Evolutionary conservation across 148 eudicot species (phyloP).

Genomic region (Fallopia convolvulus): DNA sequence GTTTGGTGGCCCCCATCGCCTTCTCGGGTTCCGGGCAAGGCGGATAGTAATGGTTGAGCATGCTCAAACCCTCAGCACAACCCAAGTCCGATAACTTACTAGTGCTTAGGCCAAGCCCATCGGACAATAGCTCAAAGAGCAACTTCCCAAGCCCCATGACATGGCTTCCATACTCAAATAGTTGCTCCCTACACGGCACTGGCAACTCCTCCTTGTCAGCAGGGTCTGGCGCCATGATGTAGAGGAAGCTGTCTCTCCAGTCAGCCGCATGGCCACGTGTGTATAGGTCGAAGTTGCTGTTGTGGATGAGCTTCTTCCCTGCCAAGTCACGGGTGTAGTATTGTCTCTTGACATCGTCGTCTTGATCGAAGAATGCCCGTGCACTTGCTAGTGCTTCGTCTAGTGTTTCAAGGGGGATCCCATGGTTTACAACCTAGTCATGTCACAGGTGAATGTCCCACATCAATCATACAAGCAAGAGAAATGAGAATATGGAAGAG

Average conservation of each 20-base stretch:
- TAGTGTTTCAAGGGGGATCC: conserved; percentile 18
- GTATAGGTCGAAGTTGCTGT: conserved; percentile 30
- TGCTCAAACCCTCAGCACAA: conserved; percentile 29
- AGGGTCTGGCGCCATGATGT: conserved; percentile 14
- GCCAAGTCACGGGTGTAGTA: conserved; percentile 26
- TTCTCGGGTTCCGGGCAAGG: conserved; percentile 35
- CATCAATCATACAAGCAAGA: no score
- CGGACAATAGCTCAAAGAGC: conserved; percentile 24
- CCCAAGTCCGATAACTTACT: conserved; percentile 24
- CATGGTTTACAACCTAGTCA: conserved; percentile 31
- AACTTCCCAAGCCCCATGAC: conserved; percentile 20
- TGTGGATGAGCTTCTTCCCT: conserved; percentile 11
- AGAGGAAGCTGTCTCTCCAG: conserved; percentile 33
- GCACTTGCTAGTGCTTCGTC: conserved; percentile 22
- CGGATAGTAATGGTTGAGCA: conserved; percentile 37
- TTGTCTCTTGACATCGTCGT: conserved; percentile 19
- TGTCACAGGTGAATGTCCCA: no score
- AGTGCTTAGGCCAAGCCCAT: conserved; percentile 25
- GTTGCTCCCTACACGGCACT: conserved; percentile 19
- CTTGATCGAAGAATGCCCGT: conserved; percentile 31
- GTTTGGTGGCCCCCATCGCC: conserved; percentile 16
- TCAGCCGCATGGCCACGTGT: conserved; percentile 9
- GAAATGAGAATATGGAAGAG: no score
- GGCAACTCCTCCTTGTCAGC: conserved; percentile 22
- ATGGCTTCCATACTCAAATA: conserved; percentile 22